Evolutionary conservation across 169 alveolate species (phyloP).

Genomic region (Plasmodium gallinaceum): DNA sequence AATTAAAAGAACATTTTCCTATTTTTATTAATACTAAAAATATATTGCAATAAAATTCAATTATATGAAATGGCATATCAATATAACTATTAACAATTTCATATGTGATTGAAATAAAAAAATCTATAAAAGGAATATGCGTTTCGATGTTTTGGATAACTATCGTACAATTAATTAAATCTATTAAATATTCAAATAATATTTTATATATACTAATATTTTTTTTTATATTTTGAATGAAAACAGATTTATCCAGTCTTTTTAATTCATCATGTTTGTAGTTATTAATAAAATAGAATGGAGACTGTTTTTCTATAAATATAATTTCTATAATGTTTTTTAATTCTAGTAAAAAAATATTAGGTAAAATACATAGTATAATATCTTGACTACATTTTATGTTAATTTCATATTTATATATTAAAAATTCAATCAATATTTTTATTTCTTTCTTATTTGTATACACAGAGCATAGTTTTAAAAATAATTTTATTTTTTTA

Average conservation of each 20-base stretch:
- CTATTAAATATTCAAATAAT: conserved; percentile 29
- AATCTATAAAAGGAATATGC: conserved; percentile 34
- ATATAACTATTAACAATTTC: conserved; percentile 40
- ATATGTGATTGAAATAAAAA: conserved; percentile 47
- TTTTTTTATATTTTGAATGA: conserved; percentile 52
- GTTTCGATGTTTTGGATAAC: background rate
- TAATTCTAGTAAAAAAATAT: conserved; percentile 11
- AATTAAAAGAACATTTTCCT: conserved; percentile 19
- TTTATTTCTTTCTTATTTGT: conserved; percentile 47
- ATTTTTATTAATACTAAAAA: conserved; percentile 16
- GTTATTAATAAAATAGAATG: conserved; percentile 47
- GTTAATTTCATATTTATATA: conserved; percentile 71
- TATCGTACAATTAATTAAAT: conserved; percentile 3
- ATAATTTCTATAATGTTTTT: conserved; percentile 60
- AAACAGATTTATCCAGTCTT: conserved; percentile 20
- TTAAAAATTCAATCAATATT: conserved; percentile 57
- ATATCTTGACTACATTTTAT: conserved; percentile 65
- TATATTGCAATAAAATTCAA: conserved; percentile 57
- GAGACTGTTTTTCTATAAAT: conserved; percentile 50
- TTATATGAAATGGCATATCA: conserved; percentile 26
- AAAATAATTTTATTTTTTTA: conserved; percentile 43
- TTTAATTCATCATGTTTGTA: conserved; percentile 26
- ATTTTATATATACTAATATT: conserved; percentile 54
- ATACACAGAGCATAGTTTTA: conserved; percentile 63
- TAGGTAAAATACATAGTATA: conserved; percentile 42